These are phyloP conservation scores for Claviceps purpurea DNA, from an alignment of 2,329 filamentous ascomycete genomes.

Conservation along the genomic window DNA sequence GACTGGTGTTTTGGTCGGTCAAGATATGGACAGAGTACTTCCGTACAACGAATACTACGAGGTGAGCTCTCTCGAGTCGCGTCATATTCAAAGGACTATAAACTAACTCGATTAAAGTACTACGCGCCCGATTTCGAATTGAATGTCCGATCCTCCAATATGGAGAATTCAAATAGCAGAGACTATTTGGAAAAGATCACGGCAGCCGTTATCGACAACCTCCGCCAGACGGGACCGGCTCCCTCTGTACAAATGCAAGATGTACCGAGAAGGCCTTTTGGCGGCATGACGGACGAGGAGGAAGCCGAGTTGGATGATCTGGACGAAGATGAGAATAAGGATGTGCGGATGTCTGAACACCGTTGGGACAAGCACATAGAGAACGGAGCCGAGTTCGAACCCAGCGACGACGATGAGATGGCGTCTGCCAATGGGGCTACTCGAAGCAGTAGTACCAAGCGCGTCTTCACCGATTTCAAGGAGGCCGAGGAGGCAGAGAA, in stretches of 20 bases:
- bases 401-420: constrained; percentile 83
- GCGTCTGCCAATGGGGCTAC: constrained; percentile 59
- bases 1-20: constrained; percentile 76
- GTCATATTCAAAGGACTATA: too few species aligned
- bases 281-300: constrained; percentile 52
- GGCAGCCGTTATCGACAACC: constrained; percentile 68
- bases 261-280: constrained; percentile 47
- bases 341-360: constrained; percentile 68
- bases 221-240: constrained; percentile 71
- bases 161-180: constrained; percentile 80
- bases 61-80: constrained; percentile 25
- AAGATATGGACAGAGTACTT: constrained; percentile 67
- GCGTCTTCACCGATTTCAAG: constrained; percentile 38
- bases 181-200: constrained; percentile 76
- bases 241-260: constrained; percentile 90
- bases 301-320: constrained; percentile 52
- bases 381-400: constrained; percentile 69
- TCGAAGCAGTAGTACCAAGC: constrained; percentile 31
- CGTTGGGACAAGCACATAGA: constrained; percentile 68
- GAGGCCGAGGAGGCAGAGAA: constrained; percentile 27
- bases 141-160: constrained; percentile 76
- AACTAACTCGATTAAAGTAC: constrained; percentile 44
- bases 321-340: constrained; percentile 78
- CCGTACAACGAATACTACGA: constrained; percentile 96
- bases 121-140: constrained; percentile 86